Evolutionary conservation across 805 yeast species (phyloP).

Genomic region (Schizosaccharomyces pombe): DNA sequence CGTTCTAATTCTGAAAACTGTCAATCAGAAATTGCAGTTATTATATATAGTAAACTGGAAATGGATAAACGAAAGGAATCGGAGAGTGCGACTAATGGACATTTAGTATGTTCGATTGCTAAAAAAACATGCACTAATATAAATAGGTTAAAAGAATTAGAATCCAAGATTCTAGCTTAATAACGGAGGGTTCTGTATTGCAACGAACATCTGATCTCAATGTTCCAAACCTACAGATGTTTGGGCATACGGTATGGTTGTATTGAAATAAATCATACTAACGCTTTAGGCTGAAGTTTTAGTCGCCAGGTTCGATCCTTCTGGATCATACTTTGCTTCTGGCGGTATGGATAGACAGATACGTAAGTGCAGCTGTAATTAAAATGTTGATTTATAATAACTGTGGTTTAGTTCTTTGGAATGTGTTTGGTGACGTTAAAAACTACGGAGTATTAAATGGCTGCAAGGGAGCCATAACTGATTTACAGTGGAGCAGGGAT

Average conservation of each 20-base stretch:
- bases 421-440: slow-evolving; percentile 17
- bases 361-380: slow-evolving; percentile 14
- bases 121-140: no score
- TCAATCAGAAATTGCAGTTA: no score
- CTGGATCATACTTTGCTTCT: slow-evolving; percentile 33
- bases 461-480: slow-evolving; percentile 43
- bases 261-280: neutral
- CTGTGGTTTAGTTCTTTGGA: slow-evolving; percentile 20
- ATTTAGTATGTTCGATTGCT: neutral
- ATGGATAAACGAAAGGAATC: neutral
- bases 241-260: slow-evolving; percentile 10
- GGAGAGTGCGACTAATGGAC: neutral
- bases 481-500: slow-evolving; percentile 33
- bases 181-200: neutral
- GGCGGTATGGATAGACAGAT: slow-evolving; percentile 30
- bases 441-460: slow-evolving; percentile 29
- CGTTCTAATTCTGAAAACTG: no score
- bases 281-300: slow-evolving; percentile 24
- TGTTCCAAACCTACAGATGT: slow-evolving; percentile 10
- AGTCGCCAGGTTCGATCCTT: slow-evolving; percentile 26
- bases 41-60: neutral
- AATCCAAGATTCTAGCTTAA: neutral
- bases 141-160: neutral
- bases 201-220: slow-evolving; percentile 12
- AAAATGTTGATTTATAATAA: neutral